Evolutionary conservation across 371 early-diverging fungal genomes (phyloP).

Genomic region (Gilbertella persicaria): DNA sequence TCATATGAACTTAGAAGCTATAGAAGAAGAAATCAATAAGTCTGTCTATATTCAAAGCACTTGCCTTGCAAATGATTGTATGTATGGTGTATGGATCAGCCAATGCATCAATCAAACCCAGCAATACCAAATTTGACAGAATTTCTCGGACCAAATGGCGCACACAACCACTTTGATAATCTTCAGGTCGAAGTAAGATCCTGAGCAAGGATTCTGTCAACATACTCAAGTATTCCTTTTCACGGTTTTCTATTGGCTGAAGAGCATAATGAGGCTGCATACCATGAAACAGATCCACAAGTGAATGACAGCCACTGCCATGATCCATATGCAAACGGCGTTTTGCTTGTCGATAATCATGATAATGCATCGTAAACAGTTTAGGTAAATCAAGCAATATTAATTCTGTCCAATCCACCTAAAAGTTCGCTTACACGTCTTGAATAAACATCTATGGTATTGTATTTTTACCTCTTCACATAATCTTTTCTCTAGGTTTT

Average conservation of each 20-base stretch:
- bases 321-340: slow-evolving; percentile 49
- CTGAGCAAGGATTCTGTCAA: slow-evolving; percentile 50
- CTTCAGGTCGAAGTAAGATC: slow-evolving; percentile 39
- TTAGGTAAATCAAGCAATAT: slow-evolving; percentile 54
- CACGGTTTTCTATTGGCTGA: slow-evolving; percentile 41
- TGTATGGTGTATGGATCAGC: slow-evolving; percentile 63
- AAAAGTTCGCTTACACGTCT: background rate
- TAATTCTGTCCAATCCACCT: slow-evolving; percentile 64
- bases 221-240: slow-evolving; percentile 54
- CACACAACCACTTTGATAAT: slow-evolving; percentile 54
- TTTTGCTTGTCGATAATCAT: slow-evolving; percentile 55
- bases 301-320: slow-evolving; percentile 45
- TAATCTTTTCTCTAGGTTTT: slow-evolving; percentile 49
- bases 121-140: slow-evolving; percentile 49
- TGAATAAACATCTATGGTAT: background rate
- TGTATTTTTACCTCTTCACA: slow-evolving; percentile 31
- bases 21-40: background rate
- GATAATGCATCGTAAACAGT: slow-evolving; percentile 52
- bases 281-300: slow-evolving; percentile 60
- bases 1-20: slow-evolving; percentile 35
- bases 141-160: slow-evolving; percentile 61
- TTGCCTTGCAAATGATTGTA: slow-evolving; percentile 60
- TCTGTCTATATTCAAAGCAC: background rate
- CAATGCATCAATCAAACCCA: slow-evolving; percentile 46
- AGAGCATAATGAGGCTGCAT: slow-evolving; percentile 65